phyloP scores from a whole-genome alignment of 2,329 filamentous ascomycete species.

The Chalaropsis ovoidea region DNA sequence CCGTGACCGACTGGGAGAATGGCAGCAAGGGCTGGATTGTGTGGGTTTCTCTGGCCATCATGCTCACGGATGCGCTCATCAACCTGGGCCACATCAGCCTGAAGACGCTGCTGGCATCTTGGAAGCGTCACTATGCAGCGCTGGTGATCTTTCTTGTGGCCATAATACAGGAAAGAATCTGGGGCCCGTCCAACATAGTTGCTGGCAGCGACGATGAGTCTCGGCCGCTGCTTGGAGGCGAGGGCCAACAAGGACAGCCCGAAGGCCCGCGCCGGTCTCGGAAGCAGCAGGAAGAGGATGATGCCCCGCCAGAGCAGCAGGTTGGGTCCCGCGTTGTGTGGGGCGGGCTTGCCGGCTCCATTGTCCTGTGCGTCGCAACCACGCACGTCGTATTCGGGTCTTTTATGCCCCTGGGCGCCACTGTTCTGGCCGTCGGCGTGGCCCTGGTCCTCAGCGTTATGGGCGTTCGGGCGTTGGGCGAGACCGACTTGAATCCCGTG shows the following conservation, averaged over 20 bases:
- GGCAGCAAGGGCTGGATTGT: constrained; percentile 99
- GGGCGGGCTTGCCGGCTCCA: constrained; percentile 65
- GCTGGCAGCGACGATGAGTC: constrained; percentile 15
- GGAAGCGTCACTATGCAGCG: constrained; percentile 17
- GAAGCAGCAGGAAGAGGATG: constrained; percentile 32
- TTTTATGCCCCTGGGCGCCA: constrained; percentile 69
- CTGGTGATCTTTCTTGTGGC: constrained; percentile 19
- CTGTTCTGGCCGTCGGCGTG: constrained; percentile 68
- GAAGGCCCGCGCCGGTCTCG: background rate
- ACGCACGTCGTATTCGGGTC: constrained; percentile 76
- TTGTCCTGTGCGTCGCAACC: constrained; percentile 67
- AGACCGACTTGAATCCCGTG: constrained; percentile 93
- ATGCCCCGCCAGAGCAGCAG: constrained; percentile 75
- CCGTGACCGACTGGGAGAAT: constrained; percentile 76
- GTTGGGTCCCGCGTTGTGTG: constrained; percentile 61
- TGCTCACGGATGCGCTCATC: constrained; percentile 86
- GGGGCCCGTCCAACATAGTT: constrained; percentile 10
- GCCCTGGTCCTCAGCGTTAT: constrained; percentile 69
- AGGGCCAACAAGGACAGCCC: background rate
- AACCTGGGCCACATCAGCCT: constrained; percentile 71
- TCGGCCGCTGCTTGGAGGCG: constrained; percentile 17
- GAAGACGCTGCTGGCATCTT: constrained; percentile 41
- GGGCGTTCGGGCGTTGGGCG: constrained; percentile 57
- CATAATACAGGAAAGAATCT: constrained; percentile 23
- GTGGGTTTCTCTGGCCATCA: constrained; percentile 90